Conservation (phyloP, 2,329 filamentous ascomycete genomes). For the Fusarium globosum region DNA sequence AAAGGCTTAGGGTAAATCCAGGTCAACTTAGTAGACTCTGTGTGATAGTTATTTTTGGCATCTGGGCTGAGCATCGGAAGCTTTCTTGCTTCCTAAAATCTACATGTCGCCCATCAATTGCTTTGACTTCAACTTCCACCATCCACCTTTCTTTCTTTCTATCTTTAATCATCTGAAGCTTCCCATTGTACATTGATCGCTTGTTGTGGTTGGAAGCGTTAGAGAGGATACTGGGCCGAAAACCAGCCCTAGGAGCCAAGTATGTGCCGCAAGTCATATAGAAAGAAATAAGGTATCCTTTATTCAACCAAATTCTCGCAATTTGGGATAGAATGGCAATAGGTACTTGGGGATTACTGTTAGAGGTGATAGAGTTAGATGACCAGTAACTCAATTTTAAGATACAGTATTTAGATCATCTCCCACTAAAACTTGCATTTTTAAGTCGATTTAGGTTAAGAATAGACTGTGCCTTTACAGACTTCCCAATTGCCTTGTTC, state of each 20-base stretch:
- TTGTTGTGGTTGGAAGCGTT: background rate
- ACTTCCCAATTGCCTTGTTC: background rate
- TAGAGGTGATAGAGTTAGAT: background rate
- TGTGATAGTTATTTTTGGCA: background rate
- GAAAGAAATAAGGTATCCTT: background rate
- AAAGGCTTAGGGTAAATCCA: background rate
- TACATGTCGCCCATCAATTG: constrained; percentile 7
- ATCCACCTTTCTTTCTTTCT: background rate
- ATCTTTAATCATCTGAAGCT: too few species aligned
- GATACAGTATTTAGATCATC: background rate
- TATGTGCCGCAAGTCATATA: fast-evolving
- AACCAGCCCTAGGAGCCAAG: background rate
- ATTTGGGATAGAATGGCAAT: background rate
- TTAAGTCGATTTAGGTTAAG: background rate
- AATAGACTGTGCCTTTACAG: fast-evolving
- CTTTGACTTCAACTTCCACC: constrained; percentile 11
- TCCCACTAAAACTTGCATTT: fast-evolving
- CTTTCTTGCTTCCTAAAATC: background rate
- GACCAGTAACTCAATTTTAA: background rate
- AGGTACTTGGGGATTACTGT: background rate
- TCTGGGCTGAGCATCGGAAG: background rate
- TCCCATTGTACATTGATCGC: background rate
- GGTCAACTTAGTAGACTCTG: background rate
- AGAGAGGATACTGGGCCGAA: background rate
- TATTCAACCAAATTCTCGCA: fast-evolving